Percentiles rank a stretch among this genome's conserved stretches.
phyloP scores from a whole-genome alignment of 306 rosid species.

The Cucurbita ficifolia region DNA sequence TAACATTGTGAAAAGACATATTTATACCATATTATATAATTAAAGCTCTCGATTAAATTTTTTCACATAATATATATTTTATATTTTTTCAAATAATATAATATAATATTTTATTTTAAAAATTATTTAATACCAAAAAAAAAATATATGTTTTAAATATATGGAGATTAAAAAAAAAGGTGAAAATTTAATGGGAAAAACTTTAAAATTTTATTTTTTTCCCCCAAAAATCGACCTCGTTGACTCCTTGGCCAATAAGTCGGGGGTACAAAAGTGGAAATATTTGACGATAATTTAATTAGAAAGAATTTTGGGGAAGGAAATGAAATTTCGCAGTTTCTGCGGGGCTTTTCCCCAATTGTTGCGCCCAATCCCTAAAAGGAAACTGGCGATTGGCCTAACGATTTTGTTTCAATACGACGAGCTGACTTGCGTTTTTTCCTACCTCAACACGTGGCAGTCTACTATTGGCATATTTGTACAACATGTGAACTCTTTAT shows the following conservation, averaged over 20 bases:
- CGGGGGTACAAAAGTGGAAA: not conserved
- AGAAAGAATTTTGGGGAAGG: not conserved
- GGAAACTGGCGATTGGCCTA: not conserved
- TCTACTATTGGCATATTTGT: not conserved
- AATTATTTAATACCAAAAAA: too few species aligned
- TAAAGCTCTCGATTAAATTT: too few species aligned
- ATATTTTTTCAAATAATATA: too few species aligned
- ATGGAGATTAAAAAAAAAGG: too few species aligned
- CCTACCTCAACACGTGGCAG: not conserved
- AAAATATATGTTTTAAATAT: too few species aligned
- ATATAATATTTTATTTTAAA: too few species aligned
- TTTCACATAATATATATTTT: too few species aligned
- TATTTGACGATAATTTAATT: not conserved
- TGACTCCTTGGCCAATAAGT: not conserved
- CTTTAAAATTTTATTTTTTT: not conserved
- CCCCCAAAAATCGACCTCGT: not conserved
- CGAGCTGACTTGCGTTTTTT: not conserved
- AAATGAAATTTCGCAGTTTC: not conserved
- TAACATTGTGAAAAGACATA: too few species aligned
- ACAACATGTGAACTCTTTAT: not conserved
- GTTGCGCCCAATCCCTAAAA: not conserved
- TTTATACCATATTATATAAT: too few species aligned
- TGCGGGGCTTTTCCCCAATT: not conserved
- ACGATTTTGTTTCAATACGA: not conserved
- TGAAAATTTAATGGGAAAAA: not conserved